A percentile compares a stretch with the other conserved stretches of the same genome.
Conservation (phyloP, 2,329 filamentous ascomycete species). For the Cladobotryum protrusum region DNA sequence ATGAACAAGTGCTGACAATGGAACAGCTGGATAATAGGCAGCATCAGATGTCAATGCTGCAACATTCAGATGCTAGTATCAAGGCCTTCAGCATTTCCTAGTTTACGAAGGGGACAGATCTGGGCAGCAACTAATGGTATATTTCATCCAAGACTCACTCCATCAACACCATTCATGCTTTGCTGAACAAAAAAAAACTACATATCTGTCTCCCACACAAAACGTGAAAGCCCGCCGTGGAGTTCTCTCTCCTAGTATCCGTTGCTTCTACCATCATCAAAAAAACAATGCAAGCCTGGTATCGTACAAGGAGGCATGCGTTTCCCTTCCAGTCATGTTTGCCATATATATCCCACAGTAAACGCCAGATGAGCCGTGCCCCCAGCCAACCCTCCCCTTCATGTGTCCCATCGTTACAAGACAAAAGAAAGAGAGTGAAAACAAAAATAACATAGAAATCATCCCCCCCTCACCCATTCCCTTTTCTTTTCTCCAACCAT, state of each 20-base stretch:
- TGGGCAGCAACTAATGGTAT: too few species aligned
- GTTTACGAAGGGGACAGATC: too few species aligned
- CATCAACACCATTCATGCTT: too few species aligned
- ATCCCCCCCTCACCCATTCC: conserved; percentile 3
- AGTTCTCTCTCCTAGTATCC: not conserved
- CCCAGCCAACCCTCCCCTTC: not conserved
- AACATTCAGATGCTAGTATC: too few species aligned
- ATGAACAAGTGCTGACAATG: too few species aligned
- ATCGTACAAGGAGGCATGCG: conserved; percentile 27
- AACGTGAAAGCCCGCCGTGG: too few species aligned
- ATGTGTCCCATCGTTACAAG: not conserved
- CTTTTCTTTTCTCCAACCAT: conserved; percentile 9
- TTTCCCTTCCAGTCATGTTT: conserved; percentile 15
- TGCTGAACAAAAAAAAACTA: too few species aligned
- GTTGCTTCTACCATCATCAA: conserved; percentile 15
- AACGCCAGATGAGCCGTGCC: conserved; percentile 8
- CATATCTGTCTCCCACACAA: too few species aligned
- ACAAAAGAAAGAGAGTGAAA: conserved; percentile 3
- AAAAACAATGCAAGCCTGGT: conserved; percentile 22
- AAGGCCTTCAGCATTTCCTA: too few species aligned
- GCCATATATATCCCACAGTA: conserved; percentile 20
- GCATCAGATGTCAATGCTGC: too few species aligned
- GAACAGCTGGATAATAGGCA: too few species aligned
- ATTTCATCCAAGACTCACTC: too few species aligned
- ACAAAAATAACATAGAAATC: conserved; percentile 2